Evolutionary conservation across 78 protist species (phyloP).

Genomic region (Andalucia godoyi): DNA sequence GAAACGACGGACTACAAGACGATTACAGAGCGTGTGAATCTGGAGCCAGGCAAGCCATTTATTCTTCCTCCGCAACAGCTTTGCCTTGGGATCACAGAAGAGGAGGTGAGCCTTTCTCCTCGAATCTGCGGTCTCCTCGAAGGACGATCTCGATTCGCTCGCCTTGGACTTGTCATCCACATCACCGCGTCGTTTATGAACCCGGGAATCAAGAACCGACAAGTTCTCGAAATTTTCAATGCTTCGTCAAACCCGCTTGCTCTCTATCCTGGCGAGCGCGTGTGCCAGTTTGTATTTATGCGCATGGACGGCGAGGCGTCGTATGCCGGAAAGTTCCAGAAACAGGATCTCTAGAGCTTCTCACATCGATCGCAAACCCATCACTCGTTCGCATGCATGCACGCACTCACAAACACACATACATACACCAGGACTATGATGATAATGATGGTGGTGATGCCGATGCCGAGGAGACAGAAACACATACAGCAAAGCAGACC

Average conservation of each 20-base stretch:
- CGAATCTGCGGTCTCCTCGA: conserved; percentile 53
- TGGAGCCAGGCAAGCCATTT: conserved; percentile 41
- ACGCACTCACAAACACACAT: too few species aligned
- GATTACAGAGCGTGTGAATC: conserved; percentile 25
- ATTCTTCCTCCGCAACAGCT: conserved; percentile 26
- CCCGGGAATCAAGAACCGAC: conserved; percentile 59
- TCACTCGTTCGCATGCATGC: too few species aligned
- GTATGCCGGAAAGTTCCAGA: too few species aligned
- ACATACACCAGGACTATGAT: too few species aligned
- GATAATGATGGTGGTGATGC: too few species aligned
- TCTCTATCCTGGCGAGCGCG: conserved; percentile 48
- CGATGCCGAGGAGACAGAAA: too few species aligned
- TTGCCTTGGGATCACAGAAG: conserved; percentile 65
- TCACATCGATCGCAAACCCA: too few species aligned
- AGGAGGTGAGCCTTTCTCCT: conserved; percentile 35
- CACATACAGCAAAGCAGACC: too few species aligned
- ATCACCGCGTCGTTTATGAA: conserved; percentile 68
- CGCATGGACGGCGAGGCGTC: conserved; percentile 41
- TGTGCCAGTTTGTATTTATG: conserved; percentile 68
- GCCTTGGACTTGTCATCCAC: conserved; percentile 61
- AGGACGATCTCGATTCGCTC: conserved; percentile 69
- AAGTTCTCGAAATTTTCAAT: conserved; percentile 70
- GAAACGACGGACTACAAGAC: conserved; percentile 48
- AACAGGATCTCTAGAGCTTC: too few species aligned
- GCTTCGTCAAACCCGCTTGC: conserved; percentile 32